A percentile compares a stretch with the other conserved stretches of the same genome.
phyloP scores from a whole-genome alignment of 768 basidiomycete genomes.

The Galerina sulciceps region DNA sequence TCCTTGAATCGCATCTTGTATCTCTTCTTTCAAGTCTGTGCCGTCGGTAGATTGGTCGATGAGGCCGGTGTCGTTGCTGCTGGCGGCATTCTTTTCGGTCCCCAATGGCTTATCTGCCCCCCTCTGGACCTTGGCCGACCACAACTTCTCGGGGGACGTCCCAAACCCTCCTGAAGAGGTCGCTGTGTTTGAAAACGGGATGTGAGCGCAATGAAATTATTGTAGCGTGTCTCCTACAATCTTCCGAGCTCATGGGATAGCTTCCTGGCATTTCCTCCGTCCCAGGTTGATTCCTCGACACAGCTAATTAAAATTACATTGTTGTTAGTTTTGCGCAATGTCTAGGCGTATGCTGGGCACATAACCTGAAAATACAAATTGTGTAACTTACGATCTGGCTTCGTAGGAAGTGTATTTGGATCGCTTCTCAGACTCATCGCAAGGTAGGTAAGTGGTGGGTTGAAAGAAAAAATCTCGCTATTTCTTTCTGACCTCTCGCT shows the following conservation, averaged over 20 bases:
- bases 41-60: constrained; percentile 21
- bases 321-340: background rate
- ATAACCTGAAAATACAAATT: no score
- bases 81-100: background rate
- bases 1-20: constrained; percentile 21
- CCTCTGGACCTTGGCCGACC: constrained; percentile 16
- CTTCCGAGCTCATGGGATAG: constrained; percentile 8
- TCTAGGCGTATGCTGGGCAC: no score
- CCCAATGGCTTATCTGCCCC: constrained; percentile 11
- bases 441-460: no score
- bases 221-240: background rate
- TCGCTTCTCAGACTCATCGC: constrained; percentile 15
- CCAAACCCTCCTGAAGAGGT: constrained; percentile 20
- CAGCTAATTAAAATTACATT: constrained; percentile 2
- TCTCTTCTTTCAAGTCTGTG: constrained; percentile 10
- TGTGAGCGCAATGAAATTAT: background rate
- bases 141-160: constrained; percentile 11
- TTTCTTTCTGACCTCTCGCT: no score
- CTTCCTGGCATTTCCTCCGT: constrained; percentile 13
- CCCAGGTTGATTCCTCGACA: constrained; percentile 18
- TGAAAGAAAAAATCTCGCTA: no score
- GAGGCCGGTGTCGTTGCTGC: constrained; percentile 7
- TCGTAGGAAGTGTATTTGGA: constrained; percentile 6
- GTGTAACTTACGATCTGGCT: constrained; percentile 14
- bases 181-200: background rate